Conservation (phyloP, 2,329 filamentous ascomycete genomes). For the Sarocladiaceae sp. region DNA sequence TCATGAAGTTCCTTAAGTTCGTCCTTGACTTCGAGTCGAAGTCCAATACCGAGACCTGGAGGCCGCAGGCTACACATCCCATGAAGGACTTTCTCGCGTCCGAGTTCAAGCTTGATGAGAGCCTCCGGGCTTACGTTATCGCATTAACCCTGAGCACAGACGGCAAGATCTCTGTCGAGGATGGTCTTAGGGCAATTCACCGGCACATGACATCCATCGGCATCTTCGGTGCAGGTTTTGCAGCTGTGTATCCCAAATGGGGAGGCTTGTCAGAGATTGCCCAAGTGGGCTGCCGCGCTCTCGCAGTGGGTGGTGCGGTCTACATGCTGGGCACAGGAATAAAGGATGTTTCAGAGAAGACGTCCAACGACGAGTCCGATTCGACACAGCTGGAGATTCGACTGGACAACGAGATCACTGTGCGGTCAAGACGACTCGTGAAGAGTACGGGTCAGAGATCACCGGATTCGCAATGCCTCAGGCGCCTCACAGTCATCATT, state of each 20-base stretch:
- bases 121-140: constrained; percentile 55
- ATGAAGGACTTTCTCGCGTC: constrained; percentile 54
- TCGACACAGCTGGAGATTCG: constrained; percentile 32
- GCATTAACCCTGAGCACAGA: constrained; percentile 71
- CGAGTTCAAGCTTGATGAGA: constrained; percentile 61
- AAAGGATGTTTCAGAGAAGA: constrained; percentile 21
- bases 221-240: constrained; percentile 81
- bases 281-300: constrained; percentile 85
- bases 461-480: constrained; percentile 31
- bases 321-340: constrained; percentile 79
- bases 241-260: constrained; percentile 87
- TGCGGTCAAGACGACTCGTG: constrained; percentile 51
- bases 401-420: constrained; percentile 50
- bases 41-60: constrained; percentile 50
- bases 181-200: constrained; percentile 66
- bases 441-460: constrained; percentile 13
- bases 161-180: constrained; percentile 52
- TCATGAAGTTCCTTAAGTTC: constrained; percentile 94
- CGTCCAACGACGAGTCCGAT: constrained; percentile 14
- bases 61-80: constrained; percentile 44
- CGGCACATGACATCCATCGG: constrained; percentile 83
- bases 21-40: constrained; percentile 65
- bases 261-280: constrained; percentile 82
- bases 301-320: constrained; percentile 82
- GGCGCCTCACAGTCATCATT: constrained; percentile 62